Conservation (phyloP, 148 eudicot species). For the Amaranthus palmeri region DNA sequence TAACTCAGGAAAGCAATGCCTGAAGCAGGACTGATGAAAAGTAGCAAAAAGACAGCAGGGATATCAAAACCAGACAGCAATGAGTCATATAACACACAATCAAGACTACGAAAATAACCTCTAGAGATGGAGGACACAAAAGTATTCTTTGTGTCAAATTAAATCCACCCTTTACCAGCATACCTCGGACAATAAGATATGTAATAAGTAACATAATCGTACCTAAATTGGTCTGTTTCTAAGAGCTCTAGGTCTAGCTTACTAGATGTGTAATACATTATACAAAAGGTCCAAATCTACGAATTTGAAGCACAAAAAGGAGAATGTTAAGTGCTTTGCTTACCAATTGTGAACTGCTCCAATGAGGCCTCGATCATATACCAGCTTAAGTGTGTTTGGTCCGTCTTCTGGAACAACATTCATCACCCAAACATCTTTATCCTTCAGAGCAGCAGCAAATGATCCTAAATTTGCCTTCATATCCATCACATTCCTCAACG, state of each 20-base stretch:
- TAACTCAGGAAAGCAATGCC: neutral
- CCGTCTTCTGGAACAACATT: conserved; percentile 95
- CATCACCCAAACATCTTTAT: conserved; percentile 98
- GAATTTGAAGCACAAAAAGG: neutral
- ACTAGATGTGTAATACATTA: neutral
- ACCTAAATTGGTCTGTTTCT: neutral
- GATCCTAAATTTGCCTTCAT: conserved; percentile 96
- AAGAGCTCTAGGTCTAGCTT: neutral
- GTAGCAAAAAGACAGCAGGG: neutral
- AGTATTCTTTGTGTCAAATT: too few relatives aligned
- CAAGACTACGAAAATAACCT: too few relatives aligned
- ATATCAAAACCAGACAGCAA: neutral
- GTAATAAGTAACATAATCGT: too few relatives aligned
- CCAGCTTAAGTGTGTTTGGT: conserved; percentile 85
- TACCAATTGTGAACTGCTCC: conserved; percentile 92
- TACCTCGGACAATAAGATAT: too few relatives aligned
- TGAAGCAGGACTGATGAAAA: neutral
- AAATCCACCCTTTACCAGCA: too few relatives aligned
- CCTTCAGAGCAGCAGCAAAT: conserved; percentile 91
- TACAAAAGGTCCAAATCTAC: neutral
- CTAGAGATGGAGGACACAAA: neutral
- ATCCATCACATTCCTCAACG: conserved; percentile 89
- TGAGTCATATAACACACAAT: neutral
- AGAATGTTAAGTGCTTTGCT: conserved; percentile 9
- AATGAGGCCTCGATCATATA: conserved; percentile 90